A percentile compares a stretch with the other conserved stretches of the same genome.
These are phyloP conservation scores for Fusarium bulbicola DNA, from an alignment of 2,329 filamentous ascomycete genomes.

Conservation along the genomic window DNA sequence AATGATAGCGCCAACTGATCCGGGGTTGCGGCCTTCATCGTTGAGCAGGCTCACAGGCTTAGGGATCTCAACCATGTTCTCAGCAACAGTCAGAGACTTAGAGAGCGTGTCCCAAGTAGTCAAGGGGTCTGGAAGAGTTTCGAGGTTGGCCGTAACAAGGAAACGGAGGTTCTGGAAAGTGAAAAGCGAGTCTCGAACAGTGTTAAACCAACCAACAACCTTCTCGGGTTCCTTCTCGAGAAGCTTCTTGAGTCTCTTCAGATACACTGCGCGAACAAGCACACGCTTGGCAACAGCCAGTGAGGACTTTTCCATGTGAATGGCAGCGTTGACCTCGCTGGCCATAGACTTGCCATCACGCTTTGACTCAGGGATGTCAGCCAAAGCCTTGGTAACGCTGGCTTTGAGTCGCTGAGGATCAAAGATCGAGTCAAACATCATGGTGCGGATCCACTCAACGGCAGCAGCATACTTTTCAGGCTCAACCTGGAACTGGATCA, in stretches of 20 bases:
- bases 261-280: slow-evolving; percentile 85
- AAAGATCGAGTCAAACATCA: slow-evolving; percentile 91
- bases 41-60: slow-evolving; percentile 77
- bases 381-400: slow-evolving; percentile 80
- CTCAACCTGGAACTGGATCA: slow-evolving; percentile 86
- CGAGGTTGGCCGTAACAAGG: slow-evolving; percentile 83
- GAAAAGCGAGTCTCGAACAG: slow-evolving; percentile 79
- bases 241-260: slow-evolving; percentile 84
- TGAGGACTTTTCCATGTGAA: slow-evolving; percentile 81
- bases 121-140: slow-evolving; percentile 77
- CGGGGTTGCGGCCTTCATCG: slow-evolving; percentile 77
- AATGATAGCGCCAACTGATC: slow-evolving; percentile 77
- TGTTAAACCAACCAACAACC: slow-evolving; percentile 80
- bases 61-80: slow-evolving; percentile 73
- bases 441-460: slow-evolving; percentile 83
- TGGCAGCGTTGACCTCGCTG: slow-evolving; percentile 74
- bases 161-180: slow-evolving; percentile 86
- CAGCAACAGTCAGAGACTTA: slow-evolving; percentile 48
- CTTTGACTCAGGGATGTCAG: slow-evolving; percentile 92
- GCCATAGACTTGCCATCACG: slow-evolving; percentile 80
- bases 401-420: slow-evolving; percentile 74
- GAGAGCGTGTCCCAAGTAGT: slow-evolving; percentile 75
- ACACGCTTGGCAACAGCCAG: slow-evolving; percentile 81
- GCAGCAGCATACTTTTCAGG: slow-evolving; percentile 84
- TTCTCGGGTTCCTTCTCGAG: slow-evolving; percentile 78